phyloP scores from a whole-genome alignment of 306 rosid genomes.

The Oxytropis ochrocephala region DNA sequence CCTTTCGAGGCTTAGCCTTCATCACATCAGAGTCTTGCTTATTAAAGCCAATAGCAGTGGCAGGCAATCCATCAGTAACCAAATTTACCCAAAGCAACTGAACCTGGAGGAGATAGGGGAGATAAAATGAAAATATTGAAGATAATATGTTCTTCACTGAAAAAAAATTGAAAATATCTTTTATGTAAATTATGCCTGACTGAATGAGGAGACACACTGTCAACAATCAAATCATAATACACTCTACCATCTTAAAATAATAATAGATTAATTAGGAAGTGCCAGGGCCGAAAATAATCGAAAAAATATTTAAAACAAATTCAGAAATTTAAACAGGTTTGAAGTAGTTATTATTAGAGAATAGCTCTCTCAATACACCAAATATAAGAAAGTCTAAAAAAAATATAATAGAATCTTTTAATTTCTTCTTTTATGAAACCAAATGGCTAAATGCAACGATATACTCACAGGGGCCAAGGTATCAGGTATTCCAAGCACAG shows the following conservation, averaged over 20 bases:
- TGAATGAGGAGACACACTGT: not conserved
- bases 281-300: not conserved
- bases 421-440: constrained; percentile 5
- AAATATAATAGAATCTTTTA: constrained; percentile 2
- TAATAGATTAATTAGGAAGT: constrained; percentile 5
- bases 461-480: constrained; percentile 94
- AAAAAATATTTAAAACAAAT: not conserved
- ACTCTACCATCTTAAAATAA: constrained; percentile 1
- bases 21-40: constrained; percentile 96
- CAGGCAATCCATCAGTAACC: constrained; percentile 98
- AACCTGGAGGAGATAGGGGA: constrained; percentile 47
- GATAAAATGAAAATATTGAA: not conserved
- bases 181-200: not conserved
- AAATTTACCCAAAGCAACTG: constrained; percentile 97
- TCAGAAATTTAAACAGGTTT: not conserved
- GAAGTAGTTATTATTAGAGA: not conserved
- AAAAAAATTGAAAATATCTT: constrained; percentile 8
- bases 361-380: no score
- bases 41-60: constrained; percentile 97
- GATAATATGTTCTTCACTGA: not conserved
- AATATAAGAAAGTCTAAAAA: not conserved
- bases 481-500: constrained; percentile 98
- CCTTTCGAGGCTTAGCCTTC: constrained; percentile 96
- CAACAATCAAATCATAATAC: not conserved
- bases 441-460: constrained; percentile 14